Evolutionary conservation across 169 alveolate species (phyloP), one percentile per base, ranked within the genome.

Genomic region (Prorocentrum cordatum): DNA sequence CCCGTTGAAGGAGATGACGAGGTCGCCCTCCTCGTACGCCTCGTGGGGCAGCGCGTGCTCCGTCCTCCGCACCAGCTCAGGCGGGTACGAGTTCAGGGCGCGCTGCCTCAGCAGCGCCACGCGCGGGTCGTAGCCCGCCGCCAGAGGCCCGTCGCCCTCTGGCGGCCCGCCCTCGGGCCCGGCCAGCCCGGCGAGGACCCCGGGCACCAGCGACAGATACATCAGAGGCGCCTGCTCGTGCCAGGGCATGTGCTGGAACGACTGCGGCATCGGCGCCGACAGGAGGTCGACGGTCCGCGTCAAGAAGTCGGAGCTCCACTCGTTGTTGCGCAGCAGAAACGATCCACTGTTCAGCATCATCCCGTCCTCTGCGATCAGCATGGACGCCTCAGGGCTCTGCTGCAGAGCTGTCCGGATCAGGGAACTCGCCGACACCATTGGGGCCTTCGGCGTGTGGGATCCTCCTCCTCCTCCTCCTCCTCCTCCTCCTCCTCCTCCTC

Each of bases 201-300:
- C 54, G 5, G 86, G 86, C 29, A 75, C 86, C 86, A 75, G 20
- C 33, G 72, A 70, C 50, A 75, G 39, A 16, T 75, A 75, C 86
- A 75, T 75, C 59, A 75, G 29, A 14, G 86, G 86, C 16, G 70
- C 86, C 86, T 75, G 86, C 59, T 75, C 86, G 26, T 75, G 86
- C 86, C 86, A 75, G 27, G 86, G 86, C 86, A 75, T 75, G 59
- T 75, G 86, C 59, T 75, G 86, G 33, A 75, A 75, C 38, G 86
- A 75, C 50, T 75, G 86, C 27, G 86, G 86, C 86, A 75, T 75
- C 5, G 86, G 86, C 3, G 86, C 86, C 0, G 86, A 75, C 0
- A 75, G 71, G 27, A 75, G 33, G 58, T 75, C 86, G 31, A 75
- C 86, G 33, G 31, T 12, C 16, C 24, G 36, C 18, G 12, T 24